Conservation (phyloP, 805 yeast genomes). For the Metschnikowia gelsemii region DNA sequence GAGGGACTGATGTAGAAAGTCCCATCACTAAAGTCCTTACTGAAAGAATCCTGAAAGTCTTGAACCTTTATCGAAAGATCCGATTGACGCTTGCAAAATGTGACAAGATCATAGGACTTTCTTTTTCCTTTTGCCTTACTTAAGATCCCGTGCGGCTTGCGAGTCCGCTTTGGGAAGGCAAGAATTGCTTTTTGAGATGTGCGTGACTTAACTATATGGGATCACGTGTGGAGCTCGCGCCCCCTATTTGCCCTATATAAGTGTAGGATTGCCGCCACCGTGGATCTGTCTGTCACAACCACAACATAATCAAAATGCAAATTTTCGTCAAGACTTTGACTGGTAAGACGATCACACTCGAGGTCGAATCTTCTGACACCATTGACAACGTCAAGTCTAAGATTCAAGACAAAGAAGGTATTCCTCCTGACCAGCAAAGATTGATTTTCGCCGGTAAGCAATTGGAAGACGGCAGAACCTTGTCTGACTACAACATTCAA, state of each 20-base stretch:
- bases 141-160: constrained; percentile 8
- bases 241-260: constrained; percentile 24
- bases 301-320: constrained; percentile 23
- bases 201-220: constrained; percentile 20
- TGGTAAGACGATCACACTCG: constrained; percentile 75
- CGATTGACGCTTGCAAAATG: no score
- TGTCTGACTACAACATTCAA: constrained; percentile 40
- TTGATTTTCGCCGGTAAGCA: constrained; percentile 1
- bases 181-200: constrained; percentile 17
- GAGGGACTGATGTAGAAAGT: no score
- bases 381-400: constrained; percentile 29
- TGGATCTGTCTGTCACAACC: constrained; percentile 3
- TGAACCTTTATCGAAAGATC: background rate
- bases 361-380: constrained; percentile 85
- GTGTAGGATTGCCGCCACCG: constrained; percentile 20
- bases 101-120: no score
- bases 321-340: constrained; percentile 50
- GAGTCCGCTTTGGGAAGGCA: constrained; percentile 7
- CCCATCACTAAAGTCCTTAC: no score
- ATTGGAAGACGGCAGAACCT: constrained; percentile 2
- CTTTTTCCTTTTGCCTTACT: background rate
- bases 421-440: constrained; percentile 44
- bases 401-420: constrained; percentile 45
- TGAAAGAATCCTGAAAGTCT: no score
- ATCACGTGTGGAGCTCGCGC: constrained; percentile 19